Evolutionary conservation across 2,329 filamentous ascomycete genomes (phyloP).

Genomic region (Pseudogymnoascus sp.): DNA sequence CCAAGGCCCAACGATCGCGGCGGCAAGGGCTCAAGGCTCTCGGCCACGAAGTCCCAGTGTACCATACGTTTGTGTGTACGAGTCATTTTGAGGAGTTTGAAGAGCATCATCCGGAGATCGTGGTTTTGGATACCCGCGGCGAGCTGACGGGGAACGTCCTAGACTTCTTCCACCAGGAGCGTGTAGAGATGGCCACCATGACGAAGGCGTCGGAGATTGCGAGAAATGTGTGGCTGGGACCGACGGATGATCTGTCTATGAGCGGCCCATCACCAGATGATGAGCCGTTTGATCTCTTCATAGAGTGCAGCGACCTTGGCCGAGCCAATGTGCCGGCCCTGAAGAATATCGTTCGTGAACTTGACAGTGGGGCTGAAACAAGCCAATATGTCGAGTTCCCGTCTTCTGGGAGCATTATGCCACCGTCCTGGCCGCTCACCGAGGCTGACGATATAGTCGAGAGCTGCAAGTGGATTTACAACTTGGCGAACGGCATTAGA

Average conservation of each 20-base stretch:
- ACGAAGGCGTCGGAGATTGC: constrained; percentile 83
- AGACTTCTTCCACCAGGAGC: constrained; percentile 85
- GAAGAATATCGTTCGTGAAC: constrained; percentile 51
- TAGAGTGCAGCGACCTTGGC: constrained; percentile 84
- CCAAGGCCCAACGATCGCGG: constrained; percentile 62
- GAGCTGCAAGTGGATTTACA: constrained; percentile 84
- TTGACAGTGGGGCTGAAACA: constrained; percentile 34
- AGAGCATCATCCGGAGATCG: constrained; percentile 57
- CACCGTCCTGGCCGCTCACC: constrained; percentile 72
- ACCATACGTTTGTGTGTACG: constrained; percentile 75
- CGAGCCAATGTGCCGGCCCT: constrained; percentile 65
- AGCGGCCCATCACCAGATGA: constrained; percentile 43
- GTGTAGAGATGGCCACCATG: constrained; percentile 90
- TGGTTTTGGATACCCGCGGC: constrained; percentile 68
- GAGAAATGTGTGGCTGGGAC: constrained; percentile 82
- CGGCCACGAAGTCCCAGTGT: constrained; percentile 51
- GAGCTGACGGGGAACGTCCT: constrained; percentile 68
- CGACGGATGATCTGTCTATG: constrained; percentile 60
- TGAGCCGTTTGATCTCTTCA: constrained; percentile 69
- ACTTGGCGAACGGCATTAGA: constrained; percentile 62
- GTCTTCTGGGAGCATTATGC: constrained; percentile 85
- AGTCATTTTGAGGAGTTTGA: constrained; percentile 67
- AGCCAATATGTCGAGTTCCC: constrained; percentile 66
- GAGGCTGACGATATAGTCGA: constrained; percentile 81
- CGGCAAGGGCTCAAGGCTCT: constrained; percentile 23